phyloP scores from a whole-genome alignment of 1,139 yeast genomes.

The Hansenula anomala region DNA sequence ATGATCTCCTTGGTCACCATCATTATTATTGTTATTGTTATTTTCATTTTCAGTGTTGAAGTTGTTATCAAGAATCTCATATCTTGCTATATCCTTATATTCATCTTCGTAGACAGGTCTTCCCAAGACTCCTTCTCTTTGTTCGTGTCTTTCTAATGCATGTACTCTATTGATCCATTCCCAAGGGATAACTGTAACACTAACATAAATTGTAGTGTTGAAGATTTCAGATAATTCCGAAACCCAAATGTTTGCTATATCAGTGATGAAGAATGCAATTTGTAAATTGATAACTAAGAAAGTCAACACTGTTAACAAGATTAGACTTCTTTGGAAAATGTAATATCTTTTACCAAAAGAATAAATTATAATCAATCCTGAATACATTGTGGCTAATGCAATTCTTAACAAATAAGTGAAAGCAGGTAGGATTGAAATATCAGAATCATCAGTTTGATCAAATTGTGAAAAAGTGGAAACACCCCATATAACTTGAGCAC shows the following conservation, averaged over 20 bases:
- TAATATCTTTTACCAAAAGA: constrained; percentile 49
- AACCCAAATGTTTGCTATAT: constrained; percentile 68
- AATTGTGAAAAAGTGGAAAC: constrained; percentile 47
- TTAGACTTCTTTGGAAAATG: constrained; percentile 46
- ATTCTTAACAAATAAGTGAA: constrained; percentile 75
- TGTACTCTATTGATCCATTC: constrained; percentile 79
- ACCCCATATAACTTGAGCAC: constrained; percentile 69
- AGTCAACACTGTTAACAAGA: constrained; percentile 56
- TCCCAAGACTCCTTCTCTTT: constrained; percentile 77
- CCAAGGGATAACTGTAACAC: constrained; percentile 78
- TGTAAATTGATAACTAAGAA: constrained; percentile 59
- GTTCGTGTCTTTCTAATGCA: constrained; percentile 56
- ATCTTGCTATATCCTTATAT: constrained; percentile 28
- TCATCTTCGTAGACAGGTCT: constrained; percentile 75
- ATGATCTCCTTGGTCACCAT: constrained; percentile 2
- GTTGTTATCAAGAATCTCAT: constrained; percentile 31
- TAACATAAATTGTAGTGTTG: constrained; percentile 66
- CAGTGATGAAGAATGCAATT: constrained; percentile 73
- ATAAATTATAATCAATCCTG: constrained; percentile 60
- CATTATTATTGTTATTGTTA: constrained; percentile 2
- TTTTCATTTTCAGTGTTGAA: background rate
- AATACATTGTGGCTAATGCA: constrained; percentile 67
- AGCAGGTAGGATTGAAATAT: constrained; percentile 66
- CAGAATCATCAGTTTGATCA: constrained; percentile 30
- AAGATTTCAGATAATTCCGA: constrained; percentile 69